Evolutionary conservation across 495 filamentous ascomycete species (phyloP), one percentile per base, ranked within the genome.

Genomic region (Daldinia bambusicola): DNA sequence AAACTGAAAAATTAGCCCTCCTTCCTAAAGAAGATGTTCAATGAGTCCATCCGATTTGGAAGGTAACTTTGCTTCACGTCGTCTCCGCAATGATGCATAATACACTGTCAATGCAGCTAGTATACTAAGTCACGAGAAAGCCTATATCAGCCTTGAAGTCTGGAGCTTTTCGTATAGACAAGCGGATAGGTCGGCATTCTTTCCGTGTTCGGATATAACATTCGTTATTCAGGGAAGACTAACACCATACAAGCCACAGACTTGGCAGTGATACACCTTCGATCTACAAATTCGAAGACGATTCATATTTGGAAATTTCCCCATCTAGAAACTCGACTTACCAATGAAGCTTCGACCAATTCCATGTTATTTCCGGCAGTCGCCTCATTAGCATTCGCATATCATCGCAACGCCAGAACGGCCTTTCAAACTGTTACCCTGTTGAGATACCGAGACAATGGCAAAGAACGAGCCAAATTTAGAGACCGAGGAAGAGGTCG

Each of bases 21-120:
- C 66, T 72, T 63, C 69, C 60, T 51, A 61, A 72, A 67, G 45
- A 31, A 43, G 69, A 61, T 55, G 31, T 64, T 53, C 37, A 61
- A 55, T 48, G 55, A 26, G 30, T 36, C 26, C 1, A 14, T 13
- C 59, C 20, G 45, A 48, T 50, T 37, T 55, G 13, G 6, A 43
- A 30, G 10, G 31, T 61, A 32, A 18, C 45, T 64, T 16, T 48
- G 13, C 32, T 13, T 52, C 55, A 36, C 45, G 48, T 13, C 48
- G 7, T 51, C 41, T 61, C 55, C 51, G 51, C 16, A 56, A 10
- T 2, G 9, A 41, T 43, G 20, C 61, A 64, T 52, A 51, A 55
- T 53, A 43, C 31, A 26, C 36, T 45, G 20, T 16, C 45, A 55
- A 51, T 36, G 32, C 14, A 57, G 50, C 57, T 40, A 59, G 20